Evolutionary conservation across 169 alveolate genomes (phyloP), one percentile per base, ranked within the genome.

Genomic region (Babesia ovis): DNA sequence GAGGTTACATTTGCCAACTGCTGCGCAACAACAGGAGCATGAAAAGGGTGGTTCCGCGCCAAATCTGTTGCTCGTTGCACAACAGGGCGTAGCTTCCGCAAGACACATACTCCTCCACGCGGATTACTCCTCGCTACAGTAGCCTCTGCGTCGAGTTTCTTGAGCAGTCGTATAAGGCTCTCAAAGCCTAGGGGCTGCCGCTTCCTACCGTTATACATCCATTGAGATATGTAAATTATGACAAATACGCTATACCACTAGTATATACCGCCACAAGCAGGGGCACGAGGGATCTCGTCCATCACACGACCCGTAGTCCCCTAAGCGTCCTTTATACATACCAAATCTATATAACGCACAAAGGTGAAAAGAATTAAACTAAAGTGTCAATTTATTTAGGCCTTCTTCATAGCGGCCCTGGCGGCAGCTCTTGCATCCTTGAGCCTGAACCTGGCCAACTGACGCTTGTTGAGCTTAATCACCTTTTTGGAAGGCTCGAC

Each of bases 381-480:
- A 32, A 20, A 55, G 14, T 57, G n/a, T 57, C 12, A 57, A 4
- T 35, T 8, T n/a, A 56, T 46, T 39, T 32, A 12, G 16, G 74
- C 32, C 32, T 55, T 56, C 23, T 20, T 50, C 50, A 37, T 4
- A 22, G 74, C 74, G 27, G 59, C 74, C 61, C 60, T 45, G 34
- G 75, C 70, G 35, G 71, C 76, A 32, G 81, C 37, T 42, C 60
- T 68, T 20, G 72, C 83, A 41, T 46, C 62, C 60, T 91, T 81
- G 35, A 91, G 86, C 48, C 92, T 84, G 51, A 90, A 72, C 46
- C 91, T 75, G 50, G 95, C 94, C 64, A 90, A 55, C 68, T 86
- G 93, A 59, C 84, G 93, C 90, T 85, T 85, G 66, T 86, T 91
- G 58, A 91, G 77, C 81, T 89, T 90, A 42, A 90, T 67, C 51